Evolutionary conservation across 192 early-diverging fungal genomes (phyloP).

Genomic region (Cladochytrium replicatum): DNA sequence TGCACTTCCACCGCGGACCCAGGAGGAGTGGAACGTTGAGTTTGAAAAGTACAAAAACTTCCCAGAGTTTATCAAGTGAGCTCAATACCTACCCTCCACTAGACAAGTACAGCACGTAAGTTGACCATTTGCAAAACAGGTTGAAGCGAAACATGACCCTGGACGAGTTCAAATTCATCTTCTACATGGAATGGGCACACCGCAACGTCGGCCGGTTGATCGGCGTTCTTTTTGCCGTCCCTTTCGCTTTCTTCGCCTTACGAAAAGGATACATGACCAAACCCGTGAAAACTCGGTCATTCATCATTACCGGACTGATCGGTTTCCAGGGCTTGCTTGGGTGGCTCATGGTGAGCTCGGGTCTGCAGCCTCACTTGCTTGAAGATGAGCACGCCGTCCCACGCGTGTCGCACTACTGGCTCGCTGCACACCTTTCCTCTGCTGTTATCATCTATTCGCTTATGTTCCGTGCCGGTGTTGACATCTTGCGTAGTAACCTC

Average conservation of each 20-base stretch:
- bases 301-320: slow-evolving; percentile 17
- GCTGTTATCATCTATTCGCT: slow-evolving; percentile 82
- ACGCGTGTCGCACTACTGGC: slow-evolving; percentile 88
- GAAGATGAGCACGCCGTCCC: slow-evolving; percentile 70
- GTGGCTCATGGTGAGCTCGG: slow-evolving; percentile 98
- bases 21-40: slow-evolving; percentile 83
- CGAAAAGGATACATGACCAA: slow-evolving; percentile 69
- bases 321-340: slow-evolving; percentile 71
- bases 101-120: too few relatives aligned
- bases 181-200: slow-evolving; percentile 97
- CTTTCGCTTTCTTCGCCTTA: slow-evolving; percentile 72
- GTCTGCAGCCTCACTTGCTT: slow-evolving; percentile 71
- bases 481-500: slow-evolving; percentile 48
- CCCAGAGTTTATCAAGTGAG: slow-evolving; percentile 91
- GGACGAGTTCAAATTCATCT: slow-evolving; percentile 92
- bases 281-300: slow-evolving; percentile 32
- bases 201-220: slow-evolving; percentile 90
- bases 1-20: slow-evolving; percentile 76
- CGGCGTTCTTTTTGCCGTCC: slow-evolving; percentile 76
- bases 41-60: slow-evolving; percentile 98
- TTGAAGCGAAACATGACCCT: slow-evolving; percentile 82
- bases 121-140: slow-evolving; percentile 22
- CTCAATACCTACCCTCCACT: too few relatives aligned
- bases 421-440: slow-evolving; percentile 78
- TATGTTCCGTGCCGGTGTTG: slow-evolving; percentile 67